These are phyloP conservation scores for Heimioporus sp. DNA, from an alignment of 768 basidiomycete genomes.

Conservation along the genomic window DNA sequence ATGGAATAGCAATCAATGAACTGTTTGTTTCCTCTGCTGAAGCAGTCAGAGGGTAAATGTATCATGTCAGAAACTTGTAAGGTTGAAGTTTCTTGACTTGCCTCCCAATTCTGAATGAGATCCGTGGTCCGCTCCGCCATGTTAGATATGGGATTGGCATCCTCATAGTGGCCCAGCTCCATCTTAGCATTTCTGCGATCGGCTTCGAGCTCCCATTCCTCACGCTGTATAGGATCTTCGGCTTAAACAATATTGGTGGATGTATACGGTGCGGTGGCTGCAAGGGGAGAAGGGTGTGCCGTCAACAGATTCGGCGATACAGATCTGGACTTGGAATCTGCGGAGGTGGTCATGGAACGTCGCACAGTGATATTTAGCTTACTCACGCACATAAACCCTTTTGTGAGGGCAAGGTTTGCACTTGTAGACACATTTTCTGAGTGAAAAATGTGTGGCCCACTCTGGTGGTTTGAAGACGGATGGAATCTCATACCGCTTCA, in stretches of 20 bases:
- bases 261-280: not conserved
- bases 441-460: too few relatives aligned
- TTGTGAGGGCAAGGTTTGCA: too few relatives aligned
- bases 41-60: not conserved
- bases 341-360: not conserved
- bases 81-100: not conserved
- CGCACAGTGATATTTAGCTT: not conserved
- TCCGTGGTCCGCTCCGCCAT: not conserved
- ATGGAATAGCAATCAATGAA: slow-evolving; percentile 25
- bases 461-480: too few relatives aligned
- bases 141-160: not conserved
- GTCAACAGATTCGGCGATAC: not conserved
- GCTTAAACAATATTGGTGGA: not conserved
- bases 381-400: too few relatives aligned
- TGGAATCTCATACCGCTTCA: too few relatives aligned
- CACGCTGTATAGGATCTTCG: too few relatives aligned
- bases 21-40: not conserved
- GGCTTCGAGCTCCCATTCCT: not conserved
- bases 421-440: too few relatives aligned
- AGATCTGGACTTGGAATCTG: not conserved
- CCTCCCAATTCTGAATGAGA: not conserved
- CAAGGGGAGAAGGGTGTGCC: not conserved
- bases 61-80: too few relatives aligned
- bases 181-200: not conserved
- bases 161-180: not conserved